Evolutionary conservation across 1,284 basidiomycete species (phyloP).

Genomic region (Ganoderma lucidum): DNA sequence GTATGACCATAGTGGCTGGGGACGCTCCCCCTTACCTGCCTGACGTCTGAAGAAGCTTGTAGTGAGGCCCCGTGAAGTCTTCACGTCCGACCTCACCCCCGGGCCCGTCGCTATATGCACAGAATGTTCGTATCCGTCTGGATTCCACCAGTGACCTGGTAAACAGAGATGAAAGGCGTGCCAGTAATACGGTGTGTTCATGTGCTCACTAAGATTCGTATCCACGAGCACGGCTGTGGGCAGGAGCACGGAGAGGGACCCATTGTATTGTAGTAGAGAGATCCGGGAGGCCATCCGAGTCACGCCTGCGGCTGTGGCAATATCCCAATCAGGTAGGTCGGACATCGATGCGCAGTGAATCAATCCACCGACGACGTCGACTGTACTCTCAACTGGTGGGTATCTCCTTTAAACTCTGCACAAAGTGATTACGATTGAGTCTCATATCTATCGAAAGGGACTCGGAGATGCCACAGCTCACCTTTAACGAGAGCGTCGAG

Average conservation of each 20-base stretch:
- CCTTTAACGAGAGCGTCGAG: too few species aligned
- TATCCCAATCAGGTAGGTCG: too few species aligned
- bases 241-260: too few species aligned
- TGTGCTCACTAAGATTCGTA: too few species aligned
- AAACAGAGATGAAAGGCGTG: background rate
- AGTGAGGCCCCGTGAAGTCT: background rate
- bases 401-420: too few species aligned
- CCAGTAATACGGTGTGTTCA: background rate
- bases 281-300: too few species aligned
- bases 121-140: background rate
- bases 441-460: background rate
- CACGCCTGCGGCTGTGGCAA: too few species aligned
- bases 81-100: background rate
- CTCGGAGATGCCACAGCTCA: background rate
- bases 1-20: background rate
- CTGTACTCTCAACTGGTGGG: background rate
- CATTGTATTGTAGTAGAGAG: too few species aligned
- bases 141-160: background rate
- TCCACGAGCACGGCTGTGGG: too few species aligned
- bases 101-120: background rate
- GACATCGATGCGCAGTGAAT: too few species aligned
- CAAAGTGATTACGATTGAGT: too few species aligned
- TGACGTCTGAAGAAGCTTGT: background rate
- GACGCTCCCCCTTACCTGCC: background rate
- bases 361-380: background rate